Conservation (phyloP, 306 rosid species). For the Gleditsia sinensis region DNA sequence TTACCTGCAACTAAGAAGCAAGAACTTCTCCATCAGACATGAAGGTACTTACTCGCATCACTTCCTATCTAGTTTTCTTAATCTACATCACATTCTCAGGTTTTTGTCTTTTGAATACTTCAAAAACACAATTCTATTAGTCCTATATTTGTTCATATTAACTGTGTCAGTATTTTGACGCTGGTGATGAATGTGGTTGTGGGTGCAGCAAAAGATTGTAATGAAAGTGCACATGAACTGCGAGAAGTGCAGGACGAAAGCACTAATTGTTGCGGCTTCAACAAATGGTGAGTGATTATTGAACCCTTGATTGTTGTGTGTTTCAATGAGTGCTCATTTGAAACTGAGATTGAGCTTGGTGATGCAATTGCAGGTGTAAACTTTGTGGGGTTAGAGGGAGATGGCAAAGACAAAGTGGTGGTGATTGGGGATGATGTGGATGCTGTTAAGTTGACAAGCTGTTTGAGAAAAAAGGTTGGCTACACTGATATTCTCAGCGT, state of each 20-base stretch:
- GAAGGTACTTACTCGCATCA: too few relatives aligned
- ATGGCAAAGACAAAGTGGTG: slow-evolving; percentile 39
- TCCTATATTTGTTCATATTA: too few relatives aligned
- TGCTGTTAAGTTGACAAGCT: slow-evolving; percentile 28
- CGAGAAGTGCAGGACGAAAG: slow-evolving; percentile 44
- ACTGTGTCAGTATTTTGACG: too few relatives aligned
- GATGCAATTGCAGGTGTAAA: slow-evolving; percentile 54
- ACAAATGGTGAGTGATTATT: slow-evolving; percentile 29
- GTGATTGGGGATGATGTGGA: slow-evolving; percentile 55
- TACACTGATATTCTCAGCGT: slow-evolving; percentile 34
- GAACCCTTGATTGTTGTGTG: neutral
- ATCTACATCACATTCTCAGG: neutral
- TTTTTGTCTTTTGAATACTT: neutral
- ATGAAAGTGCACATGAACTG: slow-evolving; percentile 54
- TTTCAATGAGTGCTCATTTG: too few relatives aligned
- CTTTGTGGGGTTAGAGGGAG: slow-evolving; percentile 53
- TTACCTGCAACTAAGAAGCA: too few relatives aligned
- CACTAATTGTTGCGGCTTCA: slow-evolving; percentile 40
- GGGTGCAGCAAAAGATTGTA: slow-evolving; percentile 58
- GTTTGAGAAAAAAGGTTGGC: slow-evolving; percentile 53
- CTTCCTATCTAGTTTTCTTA: too few relatives aligned
- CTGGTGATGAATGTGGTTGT: neutral
- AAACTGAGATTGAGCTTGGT: too few relatives aligned
- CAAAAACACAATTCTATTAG: neutral
- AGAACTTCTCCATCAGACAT: too few relatives aligned